Evolutionary conservation across 805 yeast genomes (phyloP).

Genomic region (Candida arabinofermentans): DNA sequence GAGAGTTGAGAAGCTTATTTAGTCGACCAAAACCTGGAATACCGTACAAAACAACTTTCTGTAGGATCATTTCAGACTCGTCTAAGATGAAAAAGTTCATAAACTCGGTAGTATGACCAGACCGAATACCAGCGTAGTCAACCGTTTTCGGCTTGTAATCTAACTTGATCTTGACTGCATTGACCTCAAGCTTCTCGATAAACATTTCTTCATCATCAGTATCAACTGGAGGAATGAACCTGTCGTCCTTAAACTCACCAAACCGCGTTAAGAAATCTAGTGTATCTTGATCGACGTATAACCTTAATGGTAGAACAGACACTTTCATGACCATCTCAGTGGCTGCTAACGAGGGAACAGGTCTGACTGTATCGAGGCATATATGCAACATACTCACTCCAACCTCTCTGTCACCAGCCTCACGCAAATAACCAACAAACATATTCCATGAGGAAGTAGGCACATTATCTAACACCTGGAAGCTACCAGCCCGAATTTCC

Average conservation of each 20-base stretch:
- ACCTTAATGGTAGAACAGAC: conserved; percentile 64
- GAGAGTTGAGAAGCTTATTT: conserved; percentile 49
- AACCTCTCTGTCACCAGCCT: conserved; percentile 65
- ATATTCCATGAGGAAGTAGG: conserved; percentile 90
- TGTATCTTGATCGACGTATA: conserved; percentile 92
- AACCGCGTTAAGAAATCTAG: conserved; percentile 78
- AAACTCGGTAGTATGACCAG: conserved; percentile 84
- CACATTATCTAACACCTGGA: conserved; percentile 70
- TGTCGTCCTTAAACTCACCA: conserved; percentile 69
- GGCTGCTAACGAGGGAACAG: conserved; percentile 59
- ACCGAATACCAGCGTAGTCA: conserved; percentile 77
- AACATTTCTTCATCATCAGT: conserved; percentile 60
- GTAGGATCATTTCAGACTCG: conserved; percentile 70
- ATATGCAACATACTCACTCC: conserved; percentile 61
- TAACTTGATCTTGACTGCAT: conserved; percentile 56
- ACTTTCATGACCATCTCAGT: conserved; percentile 59
- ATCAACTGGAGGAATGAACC: conserved; percentile 50
- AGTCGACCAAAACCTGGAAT: conserved; percentile 67
- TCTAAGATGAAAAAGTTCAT: conserved; percentile 87
- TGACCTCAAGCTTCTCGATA: conserved; percentile 63
- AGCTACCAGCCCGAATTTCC: conserved; percentile 45
- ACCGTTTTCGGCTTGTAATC: conserved; percentile 92
- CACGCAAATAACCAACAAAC: conserved; percentile 65
- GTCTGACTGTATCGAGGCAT: conserved; percentile 56
- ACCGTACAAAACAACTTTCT: conserved; percentile 65